phyloP scores from a whole-genome alignment of 495 filamentous ascomycete genomes.

The Aspergillus nidulans region DNA sequence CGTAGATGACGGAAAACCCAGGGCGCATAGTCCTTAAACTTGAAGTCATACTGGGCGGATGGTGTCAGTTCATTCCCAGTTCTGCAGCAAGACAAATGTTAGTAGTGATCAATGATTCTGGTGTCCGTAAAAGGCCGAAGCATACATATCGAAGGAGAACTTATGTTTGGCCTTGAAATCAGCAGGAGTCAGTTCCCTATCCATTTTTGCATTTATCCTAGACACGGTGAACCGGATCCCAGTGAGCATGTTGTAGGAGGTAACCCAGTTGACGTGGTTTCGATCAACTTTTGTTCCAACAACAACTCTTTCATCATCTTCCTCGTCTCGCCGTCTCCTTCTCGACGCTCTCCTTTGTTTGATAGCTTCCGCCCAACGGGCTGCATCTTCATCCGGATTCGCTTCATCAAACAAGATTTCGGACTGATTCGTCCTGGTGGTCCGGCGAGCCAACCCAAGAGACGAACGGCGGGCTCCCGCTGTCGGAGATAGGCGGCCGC shows the following conservation, averaged over 20 bases:
- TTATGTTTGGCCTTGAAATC: slow-evolving; percentile 94
- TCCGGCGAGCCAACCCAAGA: slow-evolving; percentile 69
- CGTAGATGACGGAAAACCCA: slow-evolving; percentile 97
- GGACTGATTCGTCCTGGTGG: slow-evolving; percentile 79
- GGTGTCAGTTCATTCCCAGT: slow-evolving; percentile 96
- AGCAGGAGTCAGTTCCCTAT: slow-evolving; percentile 77
- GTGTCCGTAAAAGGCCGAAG: background rate
- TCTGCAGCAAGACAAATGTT: slow-evolving; percentile 37
- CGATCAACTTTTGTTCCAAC: slow-evolving; percentile 99
- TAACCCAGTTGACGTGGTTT: slow-evolving; percentile 96
- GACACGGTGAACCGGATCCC: slow-evolving; percentile 97
- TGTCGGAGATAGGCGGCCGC: slow-evolving; percentile 82
- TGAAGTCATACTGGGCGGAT: slow-evolving; percentile 99
- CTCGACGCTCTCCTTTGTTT: slow-evolving; percentile 84
- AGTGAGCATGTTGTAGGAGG: slow-evolving; percentile 99
- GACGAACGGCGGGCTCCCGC: slow-evolving; percentile 69
- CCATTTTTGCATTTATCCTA: slow-evolving; percentile 93
- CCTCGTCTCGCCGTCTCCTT: slow-evolving; percentile 74
- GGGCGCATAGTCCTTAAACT: slow-evolving; percentile 99
- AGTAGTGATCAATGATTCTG: slow-evolving; percentile 7
- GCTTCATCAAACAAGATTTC: slow-evolving; percentile 80
- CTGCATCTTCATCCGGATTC: slow-evolving; percentile 81
- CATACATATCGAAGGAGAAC: slow-evolving; percentile 96
- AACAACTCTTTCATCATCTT: slow-evolving; percentile 88
- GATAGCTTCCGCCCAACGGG: slow-evolving; percentile 88